A percentile compares a stretch with the other conserved stretches of the same genome.
Evolutionary conservation across 768 basidiomycete genomes (phyloP).

Genomic region (Lactifluus echinatus): DNA sequence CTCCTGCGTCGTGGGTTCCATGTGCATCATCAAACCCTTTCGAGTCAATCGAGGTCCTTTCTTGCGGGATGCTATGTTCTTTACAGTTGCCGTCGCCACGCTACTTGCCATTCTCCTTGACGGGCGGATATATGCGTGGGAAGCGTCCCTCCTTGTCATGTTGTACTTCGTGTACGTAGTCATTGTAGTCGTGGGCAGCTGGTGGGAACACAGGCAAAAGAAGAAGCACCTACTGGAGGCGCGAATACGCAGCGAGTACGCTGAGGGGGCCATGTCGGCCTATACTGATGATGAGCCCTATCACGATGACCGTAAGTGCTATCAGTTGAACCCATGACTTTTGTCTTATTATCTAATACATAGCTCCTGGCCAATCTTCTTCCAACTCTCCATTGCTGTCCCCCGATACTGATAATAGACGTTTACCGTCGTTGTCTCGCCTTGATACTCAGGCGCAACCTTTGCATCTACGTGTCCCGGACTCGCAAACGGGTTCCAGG

Average conservation of each 20-base stretch:
- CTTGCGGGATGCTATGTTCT: conserved; percentile 91
- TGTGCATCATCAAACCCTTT: conserved; percentile 96
- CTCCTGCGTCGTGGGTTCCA: conserved; percentile 93
- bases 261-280: conserved; percentile 35
- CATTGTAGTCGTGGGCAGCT: conserved; percentile 66
- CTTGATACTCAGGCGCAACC: conserved; percentile 32
- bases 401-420: conserved; percentile 25
- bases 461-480: conserved; percentile 30
- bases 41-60: conserved; percentile 73
- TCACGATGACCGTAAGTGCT: conserved; percentile 50
- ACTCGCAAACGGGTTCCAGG: conserved; percentile 38
- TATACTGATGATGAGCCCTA: conserved; percentile 43
- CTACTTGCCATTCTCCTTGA: conserved; percentile 75
- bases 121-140: conserved; percentile 58
- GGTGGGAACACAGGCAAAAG: conserved; percentile 60
- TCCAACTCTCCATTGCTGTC: conserved; percentile 15
- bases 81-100: conserved; percentile 71
- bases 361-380: conserved; percentile 20
- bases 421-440: conserved; percentile 35
- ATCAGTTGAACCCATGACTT: not conserved
- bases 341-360: not conserved
- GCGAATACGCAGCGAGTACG: conserved; percentile 51
- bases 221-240: conserved; percentile 39
- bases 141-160: conserved; percentile 60
- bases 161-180: conserved; percentile 73